A percentile compares a stretch with the other conserved stretches of the same genome.
Conservation (phyloP, 768 basidiomycete species). For the Aureoboletus auriporus region DNA sequence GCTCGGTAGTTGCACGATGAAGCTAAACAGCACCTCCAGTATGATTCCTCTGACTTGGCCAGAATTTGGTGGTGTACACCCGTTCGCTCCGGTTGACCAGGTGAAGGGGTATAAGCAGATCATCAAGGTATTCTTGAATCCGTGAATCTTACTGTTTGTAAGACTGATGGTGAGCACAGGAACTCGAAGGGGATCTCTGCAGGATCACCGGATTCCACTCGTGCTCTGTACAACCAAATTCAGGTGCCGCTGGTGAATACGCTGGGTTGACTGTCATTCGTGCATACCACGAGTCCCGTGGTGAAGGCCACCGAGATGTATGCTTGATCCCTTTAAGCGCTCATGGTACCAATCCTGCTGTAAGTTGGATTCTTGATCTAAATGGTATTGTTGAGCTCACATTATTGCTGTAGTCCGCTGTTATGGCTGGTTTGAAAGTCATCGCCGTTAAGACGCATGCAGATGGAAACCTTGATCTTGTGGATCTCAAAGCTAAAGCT, state of each 20-base stretch:
- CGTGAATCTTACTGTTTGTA: background rate
- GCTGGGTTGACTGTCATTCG: constrained; percentile 92
- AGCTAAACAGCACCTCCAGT: constrained; percentile 95
- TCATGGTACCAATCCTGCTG: constrained; percentile 98
- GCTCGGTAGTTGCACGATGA: constrained; percentile 95
- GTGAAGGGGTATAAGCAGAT: constrained; percentile 82
- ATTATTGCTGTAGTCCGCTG: constrained; percentile 65
- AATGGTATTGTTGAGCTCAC: constrained; percentile 11
- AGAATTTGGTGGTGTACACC: constrained; percentile 87
- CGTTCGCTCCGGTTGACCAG: constrained; percentile 88
- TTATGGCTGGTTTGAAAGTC: constrained; percentile 96
- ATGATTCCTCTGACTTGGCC: constrained; percentile 97
- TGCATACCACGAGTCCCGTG: constrained; percentile 89
- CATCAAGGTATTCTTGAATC: constrained; percentile 53
- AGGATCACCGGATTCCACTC: constrained; percentile 95
- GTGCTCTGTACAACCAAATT: constrained; percentile 97
- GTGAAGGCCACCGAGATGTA: constrained; percentile 81
- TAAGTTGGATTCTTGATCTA: constrained; percentile 34
- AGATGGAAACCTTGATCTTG: constrained; percentile 88
- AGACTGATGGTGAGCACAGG: constrained; percentile 42
- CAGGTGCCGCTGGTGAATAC: constrained; percentile 97
- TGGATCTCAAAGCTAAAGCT: constrained; percentile 82
- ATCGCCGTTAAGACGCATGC: constrained; percentile 87
- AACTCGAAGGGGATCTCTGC: constrained; percentile 88
- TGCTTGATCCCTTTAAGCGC: constrained; percentile 95